These are phyloP conservation scores for Pseudopithomyces maydicus DNA, from an alignment of 2,329 filamentous ascomycete genomes.

Conservation along the genomic window DNA sequence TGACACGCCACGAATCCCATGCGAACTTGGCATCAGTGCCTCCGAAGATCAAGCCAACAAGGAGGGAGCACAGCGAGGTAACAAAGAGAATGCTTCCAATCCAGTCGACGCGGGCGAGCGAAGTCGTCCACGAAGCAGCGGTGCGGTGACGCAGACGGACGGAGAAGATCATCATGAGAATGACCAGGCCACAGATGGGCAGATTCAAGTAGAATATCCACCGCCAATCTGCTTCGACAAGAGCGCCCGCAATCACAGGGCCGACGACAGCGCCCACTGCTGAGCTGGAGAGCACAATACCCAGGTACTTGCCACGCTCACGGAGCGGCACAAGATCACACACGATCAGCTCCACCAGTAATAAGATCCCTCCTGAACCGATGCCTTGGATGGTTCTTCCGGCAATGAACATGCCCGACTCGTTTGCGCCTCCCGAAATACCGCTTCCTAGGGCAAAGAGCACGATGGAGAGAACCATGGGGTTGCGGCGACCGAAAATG, in stretches of 20 bases:
- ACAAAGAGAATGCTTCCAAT: constrained; percentile 50
- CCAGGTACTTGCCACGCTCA: constrained; percentile 47
- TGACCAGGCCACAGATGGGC: constrained; percentile 20
- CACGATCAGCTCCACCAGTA: constrained; percentile 52
- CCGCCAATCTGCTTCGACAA: constrained; percentile 44
- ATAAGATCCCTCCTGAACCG: constrained; percentile 50
- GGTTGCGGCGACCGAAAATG: constrained; percentile 56
- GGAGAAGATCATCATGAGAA: constrained; percentile 12
- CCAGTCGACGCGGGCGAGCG: constrained; percentile 39
- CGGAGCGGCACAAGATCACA: constrained; percentile 54
- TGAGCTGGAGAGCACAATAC: constrained; percentile 16
- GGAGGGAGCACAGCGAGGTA: constrained; percentile 38
- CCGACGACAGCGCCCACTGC: constrained; percentile 19
- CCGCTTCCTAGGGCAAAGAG: constrained; percentile 59
- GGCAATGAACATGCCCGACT: constrained; percentile 55
- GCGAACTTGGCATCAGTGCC: not conserved
- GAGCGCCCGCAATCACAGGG: constrained; percentile 22
- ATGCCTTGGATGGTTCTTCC: constrained; percentile 60
- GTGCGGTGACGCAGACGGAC: constrained; percentile 45
- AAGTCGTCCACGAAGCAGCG: not conserved
- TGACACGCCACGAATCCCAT: constrained; percentile 44
- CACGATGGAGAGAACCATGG: constrained; percentile 36
- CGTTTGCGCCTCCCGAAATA: constrained; percentile 55
- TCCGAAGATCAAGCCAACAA: constrained; percentile 41
- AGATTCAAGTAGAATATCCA: constrained; percentile 50